These are phyloP conservation scores for Termitomyces sp. DNA, from an alignment of 768 basidiomycete genomes.

Conservation along the genomic window DNA sequence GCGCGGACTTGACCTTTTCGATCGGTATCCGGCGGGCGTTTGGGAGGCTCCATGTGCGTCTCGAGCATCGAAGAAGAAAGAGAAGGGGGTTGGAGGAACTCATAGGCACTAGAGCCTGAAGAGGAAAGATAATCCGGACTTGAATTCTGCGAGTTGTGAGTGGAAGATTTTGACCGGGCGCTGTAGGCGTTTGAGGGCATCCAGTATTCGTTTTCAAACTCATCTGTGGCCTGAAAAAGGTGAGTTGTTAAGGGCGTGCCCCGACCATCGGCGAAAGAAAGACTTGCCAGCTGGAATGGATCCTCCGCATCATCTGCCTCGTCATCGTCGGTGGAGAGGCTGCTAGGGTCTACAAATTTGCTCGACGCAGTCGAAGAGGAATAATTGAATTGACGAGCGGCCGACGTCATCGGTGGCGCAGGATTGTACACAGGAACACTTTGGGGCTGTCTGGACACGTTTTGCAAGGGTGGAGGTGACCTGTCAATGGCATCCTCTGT, in stretches of 20 bases:
- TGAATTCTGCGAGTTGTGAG: constrained; percentile 20
- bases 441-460: constrained; percentile 14
- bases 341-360: constrained; percentile 37
- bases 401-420: constrained; percentile 25
- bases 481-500: constrained; percentile 30
- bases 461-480: constrained; percentile 14
- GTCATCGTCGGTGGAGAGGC: constrained; percentile 35
- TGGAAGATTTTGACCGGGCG: constrained; percentile 10
- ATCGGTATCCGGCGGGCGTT: constrained; percentile 16
- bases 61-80: constrained; percentile 2
- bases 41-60: constrained; percentile 11
- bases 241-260: constrained; percentile 14
- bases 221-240: constrained; percentile 19
- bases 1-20: constrained; percentile 14
- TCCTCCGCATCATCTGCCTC: constrained; percentile 21
- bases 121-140: constrained; percentile 17
- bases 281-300: constrained; percentile 21
- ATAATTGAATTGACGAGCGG: constrained; percentile 27
- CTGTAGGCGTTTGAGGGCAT: constrained; percentile 12
- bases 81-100: constrained; percentile 18
- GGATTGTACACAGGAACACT: constrained; percentile 13
- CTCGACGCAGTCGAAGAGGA: constrained; percentile 31
- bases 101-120: constrained; percentile 16
- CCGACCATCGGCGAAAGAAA: constrained; percentile 5
- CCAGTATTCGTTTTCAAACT: constrained; percentile 24